Evolutionary conservation across 371 early-diverging fungal genomes (phyloP).

Genomic region (Mortierella sp.): DNA sequence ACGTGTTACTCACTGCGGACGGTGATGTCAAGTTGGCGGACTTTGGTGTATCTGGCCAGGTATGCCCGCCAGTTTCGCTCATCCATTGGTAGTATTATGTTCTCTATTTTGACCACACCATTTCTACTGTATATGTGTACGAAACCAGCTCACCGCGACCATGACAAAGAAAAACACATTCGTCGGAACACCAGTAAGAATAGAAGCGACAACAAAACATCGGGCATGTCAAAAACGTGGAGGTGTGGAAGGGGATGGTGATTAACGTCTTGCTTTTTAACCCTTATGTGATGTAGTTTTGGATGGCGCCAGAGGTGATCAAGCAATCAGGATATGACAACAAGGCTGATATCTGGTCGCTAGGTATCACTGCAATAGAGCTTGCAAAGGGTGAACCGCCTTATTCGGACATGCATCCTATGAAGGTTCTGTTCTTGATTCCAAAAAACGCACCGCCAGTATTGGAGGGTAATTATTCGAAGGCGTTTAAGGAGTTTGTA

Average conservation of each 20-base stretch:
- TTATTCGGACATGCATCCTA: conserved; percentile 90
- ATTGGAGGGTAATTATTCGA: conserved; percentile 81
- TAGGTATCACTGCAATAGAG: conserved; percentile 98
- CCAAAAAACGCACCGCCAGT: conserved; percentile 92
- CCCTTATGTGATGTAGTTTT: conserved; percentile 64
- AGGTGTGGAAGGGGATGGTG: background rate
- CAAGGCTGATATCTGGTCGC: conserved; percentile 99
- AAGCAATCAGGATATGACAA: conserved; percentile 94
- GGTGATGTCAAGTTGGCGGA: conserved; percentile 96
- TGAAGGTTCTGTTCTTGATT: conserved; percentile 93
- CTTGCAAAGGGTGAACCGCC: conserved; percentile 95
- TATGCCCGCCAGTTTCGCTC: conserved; percentile 24
- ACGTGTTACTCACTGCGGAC: conserved; percentile 78
- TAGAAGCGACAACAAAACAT: background rate
- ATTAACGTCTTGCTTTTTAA: background rate
- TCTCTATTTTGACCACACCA: no score
- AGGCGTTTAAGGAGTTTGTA: conserved; percentile 93
- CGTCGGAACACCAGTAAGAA: conserved; percentile 95
- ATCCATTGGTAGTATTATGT: no score
- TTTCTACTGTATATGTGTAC: no score
- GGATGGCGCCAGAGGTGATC: conserved; percentile 99
- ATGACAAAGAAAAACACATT: conserved; percentile 96
- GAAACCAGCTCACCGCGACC: conserved; percentile 82
- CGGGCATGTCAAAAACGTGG: background rate
- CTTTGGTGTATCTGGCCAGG: conserved; percentile 97